A percentile compares a stretch with the other conserved stretches of the same genome.
Conservation (phyloP, 306 rosid species). For the Cucumis hystrix region DNA sequence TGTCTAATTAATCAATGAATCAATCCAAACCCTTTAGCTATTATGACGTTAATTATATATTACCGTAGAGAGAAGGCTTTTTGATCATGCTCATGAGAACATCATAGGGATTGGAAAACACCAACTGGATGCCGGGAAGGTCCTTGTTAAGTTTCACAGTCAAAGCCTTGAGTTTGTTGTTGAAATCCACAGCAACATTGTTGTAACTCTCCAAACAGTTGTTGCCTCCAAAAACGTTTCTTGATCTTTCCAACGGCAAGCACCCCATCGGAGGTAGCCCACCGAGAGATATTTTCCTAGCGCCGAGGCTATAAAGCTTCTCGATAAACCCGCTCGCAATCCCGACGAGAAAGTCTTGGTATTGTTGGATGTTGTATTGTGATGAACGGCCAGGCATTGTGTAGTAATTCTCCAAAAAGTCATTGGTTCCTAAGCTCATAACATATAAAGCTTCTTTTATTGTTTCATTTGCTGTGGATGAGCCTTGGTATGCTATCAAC, state of each 20-base stretch:
- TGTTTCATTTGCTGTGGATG: constrained; percentile 24
- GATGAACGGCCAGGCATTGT: constrained; percentile 37
- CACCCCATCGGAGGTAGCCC: constrained; percentile 98
- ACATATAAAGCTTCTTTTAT: constrained; percentile 46
- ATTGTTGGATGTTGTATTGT: constrained; percentile 32
- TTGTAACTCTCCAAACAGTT: constrained; percentile 39
- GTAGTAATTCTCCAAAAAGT: constrained; percentile 81
- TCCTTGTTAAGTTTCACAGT: constrained; percentile 32
- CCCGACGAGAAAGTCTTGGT: constrained; percentile 39
- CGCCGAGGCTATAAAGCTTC: constrained; percentile 52
- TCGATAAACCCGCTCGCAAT: constrained; percentile 52
- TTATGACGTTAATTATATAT: too few species aligned
- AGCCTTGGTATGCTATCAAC: constrained; percentile 41
- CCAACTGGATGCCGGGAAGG: constrained; percentile 44
- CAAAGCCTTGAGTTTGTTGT: constrained; percentile 39
- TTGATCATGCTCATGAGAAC: constrained; percentile 29
- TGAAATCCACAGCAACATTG: constrained; percentile 52
- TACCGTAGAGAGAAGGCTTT: constrained; percentile 47
- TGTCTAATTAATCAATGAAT: too few species aligned
- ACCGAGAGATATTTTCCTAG: constrained; percentile 71
- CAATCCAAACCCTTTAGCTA: too few species aligned
- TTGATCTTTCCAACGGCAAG: constrained; percentile 74
- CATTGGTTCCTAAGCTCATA: constrained; percentile 77
- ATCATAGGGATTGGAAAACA: constrained; percentile 64
- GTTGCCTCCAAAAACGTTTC: constrained; percentile 32